Evolutionary conservation across 345 rosid genomes (phyloP).

Genomic region (Pistacia vera): DNA sequence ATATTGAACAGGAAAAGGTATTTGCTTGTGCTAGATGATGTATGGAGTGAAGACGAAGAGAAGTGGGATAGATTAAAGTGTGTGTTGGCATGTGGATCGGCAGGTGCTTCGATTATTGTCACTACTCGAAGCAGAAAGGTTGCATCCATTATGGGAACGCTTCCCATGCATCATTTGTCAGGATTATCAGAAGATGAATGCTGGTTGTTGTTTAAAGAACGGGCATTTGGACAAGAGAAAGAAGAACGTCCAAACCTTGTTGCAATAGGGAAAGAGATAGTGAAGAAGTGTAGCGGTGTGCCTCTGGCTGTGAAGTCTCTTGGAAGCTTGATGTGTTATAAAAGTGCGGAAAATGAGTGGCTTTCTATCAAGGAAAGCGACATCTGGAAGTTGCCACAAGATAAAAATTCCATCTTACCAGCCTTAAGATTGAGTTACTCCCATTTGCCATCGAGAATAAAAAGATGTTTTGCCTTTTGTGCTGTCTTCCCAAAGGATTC

Average conservation of each 20-base stretch:
- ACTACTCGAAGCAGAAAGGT: conserved; percentile 2
- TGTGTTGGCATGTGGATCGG: background rate
- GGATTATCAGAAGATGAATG: conserved; percentile 12
- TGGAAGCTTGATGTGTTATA: background rate
- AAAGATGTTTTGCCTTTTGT: conserved; percentile 19
- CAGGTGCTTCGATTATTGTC: background rate
- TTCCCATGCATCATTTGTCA: background rate
- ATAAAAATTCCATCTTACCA: background rate
- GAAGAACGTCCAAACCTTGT: background rate
- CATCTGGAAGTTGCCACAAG: conserved; percentile 6
- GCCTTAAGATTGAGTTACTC: conserved; percentile 7
- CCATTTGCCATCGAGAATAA: background rate
- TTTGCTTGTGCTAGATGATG: background rate
- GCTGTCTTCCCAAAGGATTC: background rate
- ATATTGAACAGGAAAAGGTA: background rate
- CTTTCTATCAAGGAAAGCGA: background rate
- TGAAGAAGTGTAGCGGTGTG: conserved; percentile 14
- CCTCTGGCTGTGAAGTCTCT: background rate
- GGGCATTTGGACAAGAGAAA: conserved; percentile 3
- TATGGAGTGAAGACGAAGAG: conserved; percentile 7
- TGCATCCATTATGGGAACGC: background rate
- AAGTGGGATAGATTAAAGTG: conserved; percentile 10
- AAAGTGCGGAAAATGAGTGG: background rate
- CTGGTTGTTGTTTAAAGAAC: conserved; percentile 8
- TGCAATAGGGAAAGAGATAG: conserved; percentile 4